Evolutionary conservation across 768 basidiomycete genomes (phyloP), one percentile per base, ranked within the genome.

Genomic region (Rhodotorula graminis): DNA sequence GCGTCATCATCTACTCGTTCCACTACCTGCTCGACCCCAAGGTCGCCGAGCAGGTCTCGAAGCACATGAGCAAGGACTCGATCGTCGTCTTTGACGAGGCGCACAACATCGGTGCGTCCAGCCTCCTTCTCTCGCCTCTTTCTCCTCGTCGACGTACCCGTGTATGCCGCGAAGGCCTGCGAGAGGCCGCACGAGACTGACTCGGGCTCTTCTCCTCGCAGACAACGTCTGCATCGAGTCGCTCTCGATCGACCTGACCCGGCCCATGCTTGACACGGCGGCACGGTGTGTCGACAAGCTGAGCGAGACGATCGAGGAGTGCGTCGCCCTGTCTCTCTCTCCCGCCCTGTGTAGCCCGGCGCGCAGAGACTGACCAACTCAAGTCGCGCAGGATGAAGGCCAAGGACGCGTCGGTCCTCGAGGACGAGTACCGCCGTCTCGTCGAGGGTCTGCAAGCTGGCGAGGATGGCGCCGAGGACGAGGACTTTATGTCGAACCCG

Each of bases 181-280:
- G 37, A 9, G 37, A 37, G 37, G 37, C 37, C 37, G 37, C 37
- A n/a, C 37, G 37, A 37, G 15, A 8, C 42, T 27, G 60, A 44
- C 21, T 8, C 27, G 5, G 3, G 15, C 31, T 52, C 4, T 61
- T 8, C 27, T 4, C 23, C 47, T 2, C 47, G 37, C 74, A 89
- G 95, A 99, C 79, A 99, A 99, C 80, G 96, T 99, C 59, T 99
- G 96, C 81, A 95, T 99, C 79, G 96, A 99, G 79, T 97, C 96
- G 0, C 84, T 99, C 52, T 96, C 93, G 77, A 95, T 99, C 75
- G 96, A 99, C 79, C 84, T 99, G 58, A 98, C 94, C 42, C 85
- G 96, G 55, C 96, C 96, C 1, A 98, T 98, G 94, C 84, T 99
- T 49, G 96, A 99, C 78, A 90, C 93, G 2, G 96, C 96, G 15